Percentiles rank a stretch among this genome's conserved stretches.
phyloP scores from a whole-genome alignment of 169 alveolate species.

The Besnoitia besnoiti region DNA sequence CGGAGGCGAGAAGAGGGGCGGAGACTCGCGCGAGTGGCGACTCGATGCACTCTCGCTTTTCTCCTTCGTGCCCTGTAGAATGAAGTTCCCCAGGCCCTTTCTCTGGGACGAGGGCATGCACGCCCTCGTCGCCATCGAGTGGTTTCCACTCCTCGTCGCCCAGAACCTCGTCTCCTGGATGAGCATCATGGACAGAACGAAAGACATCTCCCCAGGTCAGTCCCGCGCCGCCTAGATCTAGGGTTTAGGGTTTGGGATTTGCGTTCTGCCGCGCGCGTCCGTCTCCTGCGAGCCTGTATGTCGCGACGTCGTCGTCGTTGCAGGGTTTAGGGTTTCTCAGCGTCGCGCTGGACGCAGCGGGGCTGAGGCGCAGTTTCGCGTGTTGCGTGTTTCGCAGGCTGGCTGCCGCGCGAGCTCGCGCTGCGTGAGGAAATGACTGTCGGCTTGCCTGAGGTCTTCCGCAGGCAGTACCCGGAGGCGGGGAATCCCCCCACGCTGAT shows the following conservation, averaged over 20 bases:
- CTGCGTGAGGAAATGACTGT: neutral
- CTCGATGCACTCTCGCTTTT: neutral
- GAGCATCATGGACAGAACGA: neutral
- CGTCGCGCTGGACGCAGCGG: too few species aligned
- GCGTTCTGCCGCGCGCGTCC: neutral
- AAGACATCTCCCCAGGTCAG: neutral
- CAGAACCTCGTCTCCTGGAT: neutral
- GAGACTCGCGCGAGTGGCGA: neutral
- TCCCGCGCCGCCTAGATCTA: too few species aligned
- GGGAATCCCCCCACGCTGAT: neutral
- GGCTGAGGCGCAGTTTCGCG: too few species aligned
- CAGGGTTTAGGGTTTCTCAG: too few species aligned
- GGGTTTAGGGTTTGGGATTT: neutral
- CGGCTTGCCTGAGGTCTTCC: neutral
- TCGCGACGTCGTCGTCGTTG: too few species aligned
- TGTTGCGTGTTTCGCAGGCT: neutral
- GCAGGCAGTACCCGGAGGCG: neutral
- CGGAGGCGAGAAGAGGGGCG: neutral
- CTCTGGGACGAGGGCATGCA: conserved; percentile 54
- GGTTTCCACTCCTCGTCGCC: neutral
- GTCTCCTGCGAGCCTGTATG: neutral
- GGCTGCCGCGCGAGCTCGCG: neutral
- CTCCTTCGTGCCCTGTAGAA: neutral
- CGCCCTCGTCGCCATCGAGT: neutral
- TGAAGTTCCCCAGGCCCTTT: conserved; percentile 18